These are phyloP conservation scores for Bipolaris cookei DNA, from an alignment of 2,329 filamentous ascomycete genomes.

Conservation along the genomic window DNA sequence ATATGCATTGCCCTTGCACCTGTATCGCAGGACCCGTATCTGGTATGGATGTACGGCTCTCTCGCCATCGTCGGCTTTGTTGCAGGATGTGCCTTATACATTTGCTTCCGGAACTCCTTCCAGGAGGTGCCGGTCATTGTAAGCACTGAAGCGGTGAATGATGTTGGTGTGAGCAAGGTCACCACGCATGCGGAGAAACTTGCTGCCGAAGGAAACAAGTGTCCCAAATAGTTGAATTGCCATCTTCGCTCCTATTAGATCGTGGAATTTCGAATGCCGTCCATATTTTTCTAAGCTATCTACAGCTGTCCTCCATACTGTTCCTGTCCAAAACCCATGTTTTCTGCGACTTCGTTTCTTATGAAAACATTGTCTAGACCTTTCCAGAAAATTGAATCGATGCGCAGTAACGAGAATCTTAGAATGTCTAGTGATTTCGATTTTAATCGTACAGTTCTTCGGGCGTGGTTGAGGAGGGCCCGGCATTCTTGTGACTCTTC, in stretches of 20 bases:
- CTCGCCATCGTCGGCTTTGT: slow-evolving; percentile 15
- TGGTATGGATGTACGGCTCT: slow-evolving; percentile 30
- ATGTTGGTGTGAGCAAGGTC: neutral
- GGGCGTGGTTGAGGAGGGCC: neutral
- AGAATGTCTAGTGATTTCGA: neutral
- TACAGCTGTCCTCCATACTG: neutral
- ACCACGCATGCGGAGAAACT: neutral
- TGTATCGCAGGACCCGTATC: slow-evolving; percentile 33
- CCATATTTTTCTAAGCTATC: neutral
- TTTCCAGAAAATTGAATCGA: slow-evolving; percentile 1
- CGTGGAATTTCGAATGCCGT: neutral
- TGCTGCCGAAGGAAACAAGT: neutral
- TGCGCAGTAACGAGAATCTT: neutral
- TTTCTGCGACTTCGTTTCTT: neutral
- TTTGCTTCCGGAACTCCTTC: slow-evolving; percentile 52
- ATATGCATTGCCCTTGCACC: slow-evolving; percentile 40
- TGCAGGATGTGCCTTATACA: slow-evolving; percentile 46
- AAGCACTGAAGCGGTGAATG: neutral
- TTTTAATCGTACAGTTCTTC: neutral
- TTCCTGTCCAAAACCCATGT: neutral
- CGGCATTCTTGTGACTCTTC: slow-evolving; percentile 2
- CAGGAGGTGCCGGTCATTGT: neutral
- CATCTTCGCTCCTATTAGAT: neutral
- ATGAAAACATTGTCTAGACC: neutral
- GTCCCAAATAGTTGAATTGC: neutral